Evolutionary conservation across 1,139 yeast genomes (phyloP), one percentile per base, ranked within the genome.

Genomic region (Yamadazyma blattariae): DNA sequence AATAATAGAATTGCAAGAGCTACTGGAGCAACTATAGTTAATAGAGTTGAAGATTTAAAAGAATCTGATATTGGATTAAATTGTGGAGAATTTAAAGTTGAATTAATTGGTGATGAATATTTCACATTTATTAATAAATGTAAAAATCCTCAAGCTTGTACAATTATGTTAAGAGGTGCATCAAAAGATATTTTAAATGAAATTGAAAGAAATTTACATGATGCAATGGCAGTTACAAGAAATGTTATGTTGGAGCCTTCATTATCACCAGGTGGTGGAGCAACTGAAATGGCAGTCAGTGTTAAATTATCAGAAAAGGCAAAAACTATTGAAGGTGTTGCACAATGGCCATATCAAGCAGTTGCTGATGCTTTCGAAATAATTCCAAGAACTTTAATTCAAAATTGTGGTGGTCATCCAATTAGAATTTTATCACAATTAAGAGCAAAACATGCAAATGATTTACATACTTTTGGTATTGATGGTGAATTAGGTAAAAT

Each of bases 291-390:
- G 97, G 98, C 98, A 2, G 90, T 94, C 33, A 76, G 94, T 46
- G 97, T 92, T 21, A 79, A 76, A 47, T 74, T 92, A 42, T 77
- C 96, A 10, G 97, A 92, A 59, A 83, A 79, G 67, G 97, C 97
- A 33, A 90, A 90, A 65, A 74, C 80, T 35, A 80, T 94, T 48
- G 97, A 89, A 61, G 98, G 98, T 39, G 84, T 92, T 39, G 90
- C 88, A 38, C 98, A 94, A 65, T 90, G 96, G 95, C 98, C 98
- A 35, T 94, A 92, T 67, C 95, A 88, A 64, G 97, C 98, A 5
- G 97, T 92, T 39, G 96, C 97, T 15, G 97, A 92, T 66, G 97
- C 98, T 1, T 85, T 92, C 71, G 99, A 92, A 64, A 49, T 47
- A 9, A 47, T 92, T 51, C 97, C 99, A 51, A 82, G 98, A 67